Percentiles rank a stretch among this genome's conserved stretches.
phyloP scores from a whole-genome alignment of 768 basidiomycete species.

The Mycena crocata region DNA sequence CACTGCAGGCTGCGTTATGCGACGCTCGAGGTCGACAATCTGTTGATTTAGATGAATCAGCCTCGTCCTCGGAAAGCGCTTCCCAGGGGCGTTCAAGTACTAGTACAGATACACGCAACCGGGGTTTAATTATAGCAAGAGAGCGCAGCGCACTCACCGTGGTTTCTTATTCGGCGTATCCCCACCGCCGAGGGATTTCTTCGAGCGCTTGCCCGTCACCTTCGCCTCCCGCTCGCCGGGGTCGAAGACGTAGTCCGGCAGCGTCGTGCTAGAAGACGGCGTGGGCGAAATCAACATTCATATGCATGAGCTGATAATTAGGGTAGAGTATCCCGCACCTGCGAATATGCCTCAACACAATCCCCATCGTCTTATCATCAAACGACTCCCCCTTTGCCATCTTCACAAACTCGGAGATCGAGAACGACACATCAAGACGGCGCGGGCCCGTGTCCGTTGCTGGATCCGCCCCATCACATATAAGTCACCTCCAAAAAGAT shows the following conservation, averaged over 20 bases:
- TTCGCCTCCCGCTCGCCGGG: constrained; percentile 68
- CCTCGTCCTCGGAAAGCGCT: too few species aligned
- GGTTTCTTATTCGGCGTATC: constrained; percentile 24
- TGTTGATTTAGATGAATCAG: too few species aligned
- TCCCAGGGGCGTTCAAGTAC: too few species aligned
- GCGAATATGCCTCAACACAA: constrained; percentile 72
- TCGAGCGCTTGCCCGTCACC: constrained; percentile 64
- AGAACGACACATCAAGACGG: constrained; percentile 71
- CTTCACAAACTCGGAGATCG: constrained; percentile 79
- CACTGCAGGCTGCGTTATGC: too few species aligned
- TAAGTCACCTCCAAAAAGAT: not conserved
- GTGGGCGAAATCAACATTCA: not conserved
- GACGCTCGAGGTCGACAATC: not conserved
- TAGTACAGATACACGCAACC: not conserved
- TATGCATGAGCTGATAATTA: not conserved
- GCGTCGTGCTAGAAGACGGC: constrained; percentile 51
- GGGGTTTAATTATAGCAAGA: not conserved
- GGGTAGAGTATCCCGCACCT: not conserved
- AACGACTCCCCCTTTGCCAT: constrained; percentile 78
- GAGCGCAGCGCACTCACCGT: not conserved
- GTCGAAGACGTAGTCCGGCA: constrained; percentile 73
- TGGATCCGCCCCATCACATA: not conserved
- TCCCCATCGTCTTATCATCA: constrained; percentile 77
- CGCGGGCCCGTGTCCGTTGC: constrained; percentile 1
- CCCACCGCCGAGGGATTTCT: constrained; percentile 37